Percentiles rank a stretch among this genome's conserved stretches.
These are phyloP conservation scores for Alternaria atra DNA, from an alignment of 2,329 filamentous ascomycete species.

Conservation along the genomic window DNA sequence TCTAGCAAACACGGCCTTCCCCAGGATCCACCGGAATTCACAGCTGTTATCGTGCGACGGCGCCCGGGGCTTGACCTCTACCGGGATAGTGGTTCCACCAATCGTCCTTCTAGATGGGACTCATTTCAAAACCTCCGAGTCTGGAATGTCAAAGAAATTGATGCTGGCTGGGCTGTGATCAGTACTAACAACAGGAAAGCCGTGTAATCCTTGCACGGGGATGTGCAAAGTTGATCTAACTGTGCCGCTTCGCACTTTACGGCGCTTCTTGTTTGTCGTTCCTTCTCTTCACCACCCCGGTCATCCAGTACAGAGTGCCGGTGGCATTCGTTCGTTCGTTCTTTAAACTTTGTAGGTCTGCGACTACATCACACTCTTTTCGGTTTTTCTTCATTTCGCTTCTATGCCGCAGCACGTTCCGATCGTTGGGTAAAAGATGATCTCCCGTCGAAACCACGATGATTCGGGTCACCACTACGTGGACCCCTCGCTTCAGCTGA, in stretches of 20 bases:
- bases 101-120: conserved; percentile 28
- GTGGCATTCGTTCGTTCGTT: conserved; percentile 13
- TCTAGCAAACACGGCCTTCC: conserved; percentile 31
- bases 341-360: conserved; percentile 12
- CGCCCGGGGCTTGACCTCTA: conserved; percentile 22
- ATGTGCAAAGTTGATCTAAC: conserved; percentile 19
- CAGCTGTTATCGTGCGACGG: conserved; percentile 27
- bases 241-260: conserved; percentile 17
- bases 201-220: conserved; percentile 27
- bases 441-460: conserved; percentile 34
- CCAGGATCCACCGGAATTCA: conserved; percentile 30
- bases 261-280: conserved; percentile 14
- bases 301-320: conserved; percentile 5
- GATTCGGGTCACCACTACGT: conserved; percentile 37
- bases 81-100: conserved; percentile 37
- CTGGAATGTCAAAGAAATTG: conserved; percentile 29
- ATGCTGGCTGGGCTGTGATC: conserved; percentile 23
- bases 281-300: conserved; percentile 12
- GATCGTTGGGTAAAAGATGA: conserved; percentile 33
- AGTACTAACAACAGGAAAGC: conserved; percentile 23
- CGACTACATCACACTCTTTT: conserved; percentile 10
- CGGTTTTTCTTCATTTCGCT: conserved; percentile 15
- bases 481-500: conserved; percentile 48
- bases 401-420: conserved; percentile 17
- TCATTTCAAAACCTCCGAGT: conserved; percentile 29